These are phyloP conservation scores for Biscutella laevigata DNA, from an alignment of 441 rosid genomes.

Conservation along the genomic window DNA sequence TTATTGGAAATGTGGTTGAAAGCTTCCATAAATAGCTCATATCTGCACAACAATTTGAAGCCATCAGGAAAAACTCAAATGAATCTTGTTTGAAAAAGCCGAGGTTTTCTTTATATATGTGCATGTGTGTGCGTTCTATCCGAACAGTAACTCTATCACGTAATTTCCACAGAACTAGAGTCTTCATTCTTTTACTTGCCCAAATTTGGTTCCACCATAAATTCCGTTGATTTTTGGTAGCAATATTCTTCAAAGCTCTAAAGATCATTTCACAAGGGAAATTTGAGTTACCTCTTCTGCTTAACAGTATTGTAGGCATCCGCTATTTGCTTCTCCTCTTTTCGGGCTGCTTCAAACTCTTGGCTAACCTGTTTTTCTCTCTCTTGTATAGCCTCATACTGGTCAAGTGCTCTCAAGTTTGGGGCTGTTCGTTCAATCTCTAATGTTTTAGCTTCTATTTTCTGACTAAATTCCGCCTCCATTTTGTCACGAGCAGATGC, in stretches of 20 bases:
- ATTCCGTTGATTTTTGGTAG: background rate
- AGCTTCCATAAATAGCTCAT: constrained; percentile 85
- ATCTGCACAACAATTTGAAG: constrained; percentile 42
- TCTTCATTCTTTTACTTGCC: constrained; percentile 13
- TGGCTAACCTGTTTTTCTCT: constrained; percentile 74
- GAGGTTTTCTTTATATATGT: background rate
- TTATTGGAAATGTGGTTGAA: constrained; percentile 70
- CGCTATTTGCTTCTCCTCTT: constrained; percentile 79
- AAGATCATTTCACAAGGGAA: constrained; percentile 9
- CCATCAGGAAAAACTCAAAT: constrained; percentile 13
- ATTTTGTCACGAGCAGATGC: constrained; percentile 73
- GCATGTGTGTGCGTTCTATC: background rate
- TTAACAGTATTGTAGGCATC: constrained; percentile 70
- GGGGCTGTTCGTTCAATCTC: constrained; percentile 95
- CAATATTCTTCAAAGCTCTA: constrained; percentile 11
- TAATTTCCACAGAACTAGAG: background rate
- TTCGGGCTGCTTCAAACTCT: constrained; percentile 83
- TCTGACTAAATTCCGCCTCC: constrained; percentile 72
- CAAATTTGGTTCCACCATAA: background rate
- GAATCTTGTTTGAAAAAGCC: background rate
- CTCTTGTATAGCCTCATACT: constrained; percentile 76
- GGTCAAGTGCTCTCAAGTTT: constrained; percentile 91
- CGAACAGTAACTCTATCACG: constrained; percentile 10
- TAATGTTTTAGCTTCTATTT: constrained; percentile 55
- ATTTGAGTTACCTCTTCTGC: constrained; percentile 41